These are phyloP conservation scores for Populus deltoides DNA, from an alignment of 345 rosid species.

Conservation along the genomic window DNA sequence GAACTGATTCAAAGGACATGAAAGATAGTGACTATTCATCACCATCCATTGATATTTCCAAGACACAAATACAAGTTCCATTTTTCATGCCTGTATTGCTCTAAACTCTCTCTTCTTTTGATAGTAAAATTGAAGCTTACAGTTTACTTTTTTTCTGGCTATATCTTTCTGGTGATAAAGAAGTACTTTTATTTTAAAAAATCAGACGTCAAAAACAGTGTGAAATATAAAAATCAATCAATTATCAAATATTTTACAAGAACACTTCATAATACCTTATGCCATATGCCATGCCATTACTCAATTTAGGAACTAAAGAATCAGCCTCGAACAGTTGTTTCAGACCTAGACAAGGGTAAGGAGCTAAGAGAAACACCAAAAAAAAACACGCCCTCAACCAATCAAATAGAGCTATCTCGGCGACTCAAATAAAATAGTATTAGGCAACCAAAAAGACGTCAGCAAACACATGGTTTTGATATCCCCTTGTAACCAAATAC, in stretches of 20 bases:
- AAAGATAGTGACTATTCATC: constrained; percentile 60
- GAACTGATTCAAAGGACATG: constrained; percentile 68
- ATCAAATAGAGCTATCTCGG: background rate
- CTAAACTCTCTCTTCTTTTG: background rate
- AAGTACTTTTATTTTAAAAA: too few species aligned
- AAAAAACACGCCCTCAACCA: background rate
- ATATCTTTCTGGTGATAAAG: background rate
- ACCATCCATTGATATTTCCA: constrained; percentile 51
- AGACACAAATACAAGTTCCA: constrained; percentile 18
- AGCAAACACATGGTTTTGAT: background rate
- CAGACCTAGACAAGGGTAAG: background rate
- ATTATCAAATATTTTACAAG: too few species aligned
- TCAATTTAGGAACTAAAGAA: constrained; percentile 21
- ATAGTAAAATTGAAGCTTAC: background rate
- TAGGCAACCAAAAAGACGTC: constrained; percentile 4
- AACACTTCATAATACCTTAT: too few species aligned
- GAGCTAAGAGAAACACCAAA: background rate
- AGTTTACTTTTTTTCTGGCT: background rate
- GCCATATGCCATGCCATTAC: constrained; percentile 7
- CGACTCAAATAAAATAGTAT: background rate
- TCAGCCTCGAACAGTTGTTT: background rate
- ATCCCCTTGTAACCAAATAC: too few species aligned
- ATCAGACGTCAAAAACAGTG: too few species aligned
- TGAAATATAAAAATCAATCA: too few species aligned
- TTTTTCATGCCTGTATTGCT: background rate